Percentiles rank a stretch among this genome's conserved stretches.
Conservation (phyloP, 2,329 filamentous ascomycete genomes). For the Arthrobotrys musiformis region DNA sequence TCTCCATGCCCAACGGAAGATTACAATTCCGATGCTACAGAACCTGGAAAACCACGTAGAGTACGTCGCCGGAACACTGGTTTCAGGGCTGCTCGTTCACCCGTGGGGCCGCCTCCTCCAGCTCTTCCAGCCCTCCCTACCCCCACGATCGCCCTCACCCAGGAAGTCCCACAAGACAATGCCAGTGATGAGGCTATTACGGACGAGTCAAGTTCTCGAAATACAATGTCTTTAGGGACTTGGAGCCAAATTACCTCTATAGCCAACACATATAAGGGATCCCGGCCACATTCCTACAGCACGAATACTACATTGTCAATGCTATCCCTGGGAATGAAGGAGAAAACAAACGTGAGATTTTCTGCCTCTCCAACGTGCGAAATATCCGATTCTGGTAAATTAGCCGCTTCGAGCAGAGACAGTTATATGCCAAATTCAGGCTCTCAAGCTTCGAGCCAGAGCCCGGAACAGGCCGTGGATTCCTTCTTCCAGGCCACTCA, state of each 20-base stretch:
- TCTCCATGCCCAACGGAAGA: conserved; percentile 13
- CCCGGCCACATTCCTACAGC: conserved; percentile 41
- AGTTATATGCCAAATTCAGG: background rate
- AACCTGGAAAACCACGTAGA: background rate
- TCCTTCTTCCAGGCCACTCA: conserved; percentile 46
- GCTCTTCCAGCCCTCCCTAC: conserved; percentile 23
- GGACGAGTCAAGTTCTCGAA: background rate
- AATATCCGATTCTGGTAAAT: conserved; percentile 4
- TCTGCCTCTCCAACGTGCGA: conserved; percentile 39
- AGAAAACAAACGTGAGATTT: conserved; percentile 19
- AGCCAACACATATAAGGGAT: conserved; percentile 14
- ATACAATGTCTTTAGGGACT: conserved; percentile 19
- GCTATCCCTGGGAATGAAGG: conserved; percentile 32
- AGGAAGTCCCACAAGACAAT: background rate
- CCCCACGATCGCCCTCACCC: background rate
- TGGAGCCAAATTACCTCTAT: conserved; percentile 19
- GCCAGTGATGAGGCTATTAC: background rate
- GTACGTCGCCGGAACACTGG: conserved; percentile 41
- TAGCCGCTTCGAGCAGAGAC: background rate
- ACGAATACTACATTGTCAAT: conserved; percentile 36
- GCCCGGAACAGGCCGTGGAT: conserved; percentile 38
- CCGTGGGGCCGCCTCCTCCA: conserved; percentile 30
- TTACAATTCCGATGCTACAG: background rate
- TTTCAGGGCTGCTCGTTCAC: conserved; percentile 9
- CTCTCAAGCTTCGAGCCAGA: background rate